A percentile compares a stretch with the other conserved stretches of the same genome.
Conservation (phyloP, 208 protist species). For the Acanthamoeba healyi region DNA sequence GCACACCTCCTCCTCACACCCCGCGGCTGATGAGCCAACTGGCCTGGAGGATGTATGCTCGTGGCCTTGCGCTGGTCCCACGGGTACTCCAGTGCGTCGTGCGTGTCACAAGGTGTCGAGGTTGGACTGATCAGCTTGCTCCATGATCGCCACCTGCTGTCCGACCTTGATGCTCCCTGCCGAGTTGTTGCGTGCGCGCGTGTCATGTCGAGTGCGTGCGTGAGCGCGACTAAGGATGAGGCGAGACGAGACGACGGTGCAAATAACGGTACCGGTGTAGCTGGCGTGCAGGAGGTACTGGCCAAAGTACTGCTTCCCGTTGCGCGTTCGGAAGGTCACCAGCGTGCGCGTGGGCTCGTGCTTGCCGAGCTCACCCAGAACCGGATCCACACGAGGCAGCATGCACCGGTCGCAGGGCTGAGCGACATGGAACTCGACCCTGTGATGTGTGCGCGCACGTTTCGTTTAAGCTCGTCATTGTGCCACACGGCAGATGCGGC, state of each 20-base stretch:
- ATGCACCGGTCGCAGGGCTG: constrained; percentile 31
- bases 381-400: background rate
- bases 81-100: no score
- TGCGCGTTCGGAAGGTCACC: background rate
- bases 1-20: no score
- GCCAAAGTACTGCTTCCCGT: constrained; percentile 53
- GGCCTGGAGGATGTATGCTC: no score
- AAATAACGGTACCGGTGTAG: background rate
- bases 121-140: background rate
- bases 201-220: no score
- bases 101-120: background rate
- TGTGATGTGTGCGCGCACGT: background rate
- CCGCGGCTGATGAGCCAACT: no score
- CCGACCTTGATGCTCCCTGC: background rate
- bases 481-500: background rate
- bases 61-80: no score
- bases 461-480: background rate
- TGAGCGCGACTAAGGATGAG: background rate
- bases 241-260: background rate
- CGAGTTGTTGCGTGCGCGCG: no score
- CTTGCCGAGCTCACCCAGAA: background rate
- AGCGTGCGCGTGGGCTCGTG: constrained; percentile 18
- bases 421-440: background rate
- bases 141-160: background rate
- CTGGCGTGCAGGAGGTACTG: background rate